Evolutionary conservation across 768 basidiomycete species (phyloP).

Genomic region (Termitomyces sp.): DNA sequence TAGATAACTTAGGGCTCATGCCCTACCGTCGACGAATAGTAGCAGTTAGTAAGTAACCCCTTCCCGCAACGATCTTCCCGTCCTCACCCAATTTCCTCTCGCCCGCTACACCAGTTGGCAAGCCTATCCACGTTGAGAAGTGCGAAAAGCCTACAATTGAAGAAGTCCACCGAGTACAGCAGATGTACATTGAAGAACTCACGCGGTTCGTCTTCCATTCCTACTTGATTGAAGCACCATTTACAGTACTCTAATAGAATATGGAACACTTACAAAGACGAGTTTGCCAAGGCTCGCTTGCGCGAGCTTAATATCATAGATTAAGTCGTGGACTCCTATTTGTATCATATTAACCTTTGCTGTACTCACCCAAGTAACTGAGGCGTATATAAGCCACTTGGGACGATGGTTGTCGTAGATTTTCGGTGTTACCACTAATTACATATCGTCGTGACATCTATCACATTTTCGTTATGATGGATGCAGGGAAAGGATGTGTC

Average conservation of each 20-base stretch:
- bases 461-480: too few species aligned
- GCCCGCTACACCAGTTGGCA: constrained; percentile 56
- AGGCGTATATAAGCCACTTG: not conserved
- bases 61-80: not conserved
- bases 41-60: constrained; percentile 77
- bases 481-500: too few species aligned
- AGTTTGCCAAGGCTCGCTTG: constrained; percentile 79
- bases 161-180: constrained; percentile 73
- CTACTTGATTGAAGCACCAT: not conserved
- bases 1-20: constrained; percentile 93
- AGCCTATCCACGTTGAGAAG: constrained; percentile 76
- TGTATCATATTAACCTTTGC: constrained; percentile 2
- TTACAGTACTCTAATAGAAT: constrained; percentile 48
- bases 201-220: constrained; percentile 53
- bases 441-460: not conserved
- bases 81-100: not conserved
- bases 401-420: not conserved
- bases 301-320: constrained; percentile 77
- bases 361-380: not conserved
- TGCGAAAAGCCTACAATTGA: constrained; percentile 79
- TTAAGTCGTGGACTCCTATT: constrained; percentile 24
- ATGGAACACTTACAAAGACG: constrained; percentile 95
- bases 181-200: constrained; percentile 87
- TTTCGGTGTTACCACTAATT: not conserved
- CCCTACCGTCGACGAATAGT: constrained; percentile 94